Conservation (phyloP, 176 grass and related monocot species). For the Microstegium vimineum region DNA sequence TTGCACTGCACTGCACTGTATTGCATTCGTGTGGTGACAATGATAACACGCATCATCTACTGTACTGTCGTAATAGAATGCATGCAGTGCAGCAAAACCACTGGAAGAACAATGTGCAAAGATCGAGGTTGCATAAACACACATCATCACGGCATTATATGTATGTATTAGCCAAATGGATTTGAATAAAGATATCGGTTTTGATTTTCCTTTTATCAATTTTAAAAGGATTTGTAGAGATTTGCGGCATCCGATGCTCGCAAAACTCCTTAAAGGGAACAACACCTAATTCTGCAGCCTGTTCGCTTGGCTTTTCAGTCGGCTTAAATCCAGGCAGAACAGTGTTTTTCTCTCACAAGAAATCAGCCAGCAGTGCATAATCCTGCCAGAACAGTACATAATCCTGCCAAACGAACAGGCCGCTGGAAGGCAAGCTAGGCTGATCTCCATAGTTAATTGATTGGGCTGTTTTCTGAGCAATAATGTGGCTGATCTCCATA, state of each 20-base stretch:
- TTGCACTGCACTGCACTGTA: not conserved
- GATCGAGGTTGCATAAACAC: not conserved
- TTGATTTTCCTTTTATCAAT: not conserved
- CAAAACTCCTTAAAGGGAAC: constrained; percentile 47
- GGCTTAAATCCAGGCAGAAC: too few relatives aligned
- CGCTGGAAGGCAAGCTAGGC: constrained; percentile 1
- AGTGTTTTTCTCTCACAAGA: too few relatives aligned
- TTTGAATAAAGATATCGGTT: not conserved
- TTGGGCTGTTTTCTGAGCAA: constrained; percentile 11
- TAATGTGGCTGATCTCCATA: constrained; percentile 30
- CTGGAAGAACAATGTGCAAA: not conserved
- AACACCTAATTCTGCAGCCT: constrained; percentile 28
- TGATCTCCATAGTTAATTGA: constrained; percentile 10
- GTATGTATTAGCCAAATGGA: not conserved
- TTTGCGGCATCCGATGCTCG: constrained; percentile 22
- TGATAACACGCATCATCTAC: not conserved
- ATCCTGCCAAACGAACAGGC: too few relatives aligned
- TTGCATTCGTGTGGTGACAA: not conserved
- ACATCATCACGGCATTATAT: not conserved
- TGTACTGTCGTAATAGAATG: too few relatives aligned
- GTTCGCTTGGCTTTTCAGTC: too few relatives aligned
- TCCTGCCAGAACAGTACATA: too few relatives aligned
- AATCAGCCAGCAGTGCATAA: too few relatives aligned
- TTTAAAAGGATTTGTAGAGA: constrained; percentile 17
- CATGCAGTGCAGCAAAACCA: not conserved